Evolutionary conservation across 306 rosid species (phyloP).

Genomic region (Crotalaria pallida): DNA sequence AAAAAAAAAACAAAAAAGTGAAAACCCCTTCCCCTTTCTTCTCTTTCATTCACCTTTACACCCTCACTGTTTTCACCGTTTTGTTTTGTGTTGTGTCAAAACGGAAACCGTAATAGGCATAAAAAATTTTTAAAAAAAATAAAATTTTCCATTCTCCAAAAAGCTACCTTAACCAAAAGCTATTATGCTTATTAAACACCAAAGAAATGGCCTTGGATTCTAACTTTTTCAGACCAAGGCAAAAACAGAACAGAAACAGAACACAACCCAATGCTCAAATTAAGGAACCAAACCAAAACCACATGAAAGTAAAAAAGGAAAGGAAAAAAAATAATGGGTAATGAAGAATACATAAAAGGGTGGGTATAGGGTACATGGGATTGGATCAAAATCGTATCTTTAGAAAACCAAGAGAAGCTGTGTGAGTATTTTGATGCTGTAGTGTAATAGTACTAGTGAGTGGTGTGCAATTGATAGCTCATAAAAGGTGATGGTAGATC

Average conservation of each 20-base stretch:
- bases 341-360: slow-evolving; percentile 15
- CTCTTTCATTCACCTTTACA: slow-evolving; percentile 47
- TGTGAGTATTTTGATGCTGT: not conserved
- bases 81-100: slow-evolving; percentile 36
- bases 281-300: slow-evolving; percentile 22
- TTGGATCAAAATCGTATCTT: slow-evolving; percentile 33
- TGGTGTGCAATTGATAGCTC: slow-evolving; percentile 20
- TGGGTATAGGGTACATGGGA: slow-evolving; percentile 16
- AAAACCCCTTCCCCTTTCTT: slow-evolving; percentile 30
- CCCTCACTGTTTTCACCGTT: slow-evolving; percentile 35
- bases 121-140: too few species aligned
- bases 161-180: slow-evolving; percentile 44
- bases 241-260: slow-evolving; percentile 13
- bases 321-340: too few species aligned
- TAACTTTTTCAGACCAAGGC: slow-evolving; percentile 51
- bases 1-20: slow-evolving; percentile 10
- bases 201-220: slow-evolving; percentile 81
- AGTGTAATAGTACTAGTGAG: not conserved
- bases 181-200: slow-evolving; percentile 23
- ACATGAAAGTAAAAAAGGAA: slow-evolving; percentile 18
- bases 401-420: slow-evolving; percentile 19
- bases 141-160: slow-evolving; percentile 45
- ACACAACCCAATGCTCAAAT: slow-evolving; percentile 26
- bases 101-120: slow-evolving; percentile 44
- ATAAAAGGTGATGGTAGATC: slow-evolving; percentile 35